A percentile compares a stretch with the other conserved stretches of the same genome.
Evolutionary conservation across 2,329 filamentous ascomycete genomes (phyloP).

Genomic region (Cladosporium sp.): DNA sequence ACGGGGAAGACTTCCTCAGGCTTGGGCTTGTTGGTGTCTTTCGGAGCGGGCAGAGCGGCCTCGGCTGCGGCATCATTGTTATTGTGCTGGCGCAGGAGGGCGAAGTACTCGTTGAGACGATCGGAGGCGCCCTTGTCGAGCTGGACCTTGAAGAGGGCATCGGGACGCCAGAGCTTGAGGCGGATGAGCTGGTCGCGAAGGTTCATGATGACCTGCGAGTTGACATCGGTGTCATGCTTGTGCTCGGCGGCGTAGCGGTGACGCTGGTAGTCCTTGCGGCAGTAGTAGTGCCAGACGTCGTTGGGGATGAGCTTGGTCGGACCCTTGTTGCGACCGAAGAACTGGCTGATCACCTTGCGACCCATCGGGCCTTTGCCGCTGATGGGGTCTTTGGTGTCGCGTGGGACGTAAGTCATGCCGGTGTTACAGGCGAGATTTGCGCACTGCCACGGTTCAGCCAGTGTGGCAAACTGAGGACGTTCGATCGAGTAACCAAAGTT

Average conservation of each 20-base stretch:
- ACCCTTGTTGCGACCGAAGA: slow-evolving; percentile 79
- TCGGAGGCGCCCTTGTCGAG: slow-evolving; percentile 23
- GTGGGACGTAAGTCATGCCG: slow-evolving; percentile 20
- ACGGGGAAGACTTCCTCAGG: slow-evolving; percentile 19
- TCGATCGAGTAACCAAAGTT: slow-evolving; percentile 8
- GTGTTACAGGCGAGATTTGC: slow-evolving; percentile 19
- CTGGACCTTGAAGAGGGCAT: slow-evolving; percentile 27
- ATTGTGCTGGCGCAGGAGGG: slow-evolving; percentile 18
- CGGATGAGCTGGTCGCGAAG: slow-evolving; percentile 24
- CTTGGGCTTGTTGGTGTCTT: slow-evolving; percentile 16
- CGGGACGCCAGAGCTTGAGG: slow-evolving; percentile 29
- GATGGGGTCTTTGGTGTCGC: slow-evolving; percentile 14
- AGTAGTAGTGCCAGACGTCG: slow-evolving; percentile 70
- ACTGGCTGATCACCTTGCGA: slow-evolving; percentile 74
- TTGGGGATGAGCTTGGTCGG: slow-evolving; percentile 68
- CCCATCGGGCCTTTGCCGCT: slow-evolving; percentile 13
- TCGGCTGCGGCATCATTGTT: slow-evolving; percentile 15
- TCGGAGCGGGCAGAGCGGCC: slow-evolving; percentile 14
- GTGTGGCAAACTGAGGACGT: slow-evolving; percentile 4
- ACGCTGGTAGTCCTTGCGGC: slow-evolving; percentile 79
- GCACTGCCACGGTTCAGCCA: slow-evolving; percentile 18
- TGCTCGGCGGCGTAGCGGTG: slow-evolving; percentile 22
- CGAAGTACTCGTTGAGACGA: slow-evolving; percentile 22
- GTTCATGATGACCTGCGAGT: slow-evolving; percentile 15
- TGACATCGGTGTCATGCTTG: slow-evolving; percentile 1